These are phyloP conservation scores for Fraxinus quadrangulata DNA, from an alignment of 257 asterid species.

Conservation along the genomic window DNA sequence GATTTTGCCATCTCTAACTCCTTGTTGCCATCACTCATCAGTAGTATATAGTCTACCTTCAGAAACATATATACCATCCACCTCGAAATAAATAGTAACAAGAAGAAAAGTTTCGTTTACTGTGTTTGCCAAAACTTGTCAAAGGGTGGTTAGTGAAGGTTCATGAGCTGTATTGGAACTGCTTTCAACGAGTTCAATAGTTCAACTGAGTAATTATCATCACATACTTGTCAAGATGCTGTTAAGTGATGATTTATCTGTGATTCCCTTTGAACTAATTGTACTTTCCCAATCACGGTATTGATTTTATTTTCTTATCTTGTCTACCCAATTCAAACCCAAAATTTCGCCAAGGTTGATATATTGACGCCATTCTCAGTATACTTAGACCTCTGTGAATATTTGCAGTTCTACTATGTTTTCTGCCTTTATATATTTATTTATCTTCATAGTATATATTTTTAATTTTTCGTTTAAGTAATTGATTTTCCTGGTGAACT, in stretches of 20 bases:
- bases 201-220: background rate
- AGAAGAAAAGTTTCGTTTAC: background rate
- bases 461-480: background rate
- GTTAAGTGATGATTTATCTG: background rate
- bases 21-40: background rate
- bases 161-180: background rate
- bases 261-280: background rate
- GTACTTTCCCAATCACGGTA: background rate
- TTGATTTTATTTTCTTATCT: background rate
- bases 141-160: background rate
- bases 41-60: background rate
- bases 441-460: conserved; percentile 8
- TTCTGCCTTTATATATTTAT: conserved; percentile 2
- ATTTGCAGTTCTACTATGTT: background rate
- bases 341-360: background rate
- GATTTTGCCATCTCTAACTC: background rate
- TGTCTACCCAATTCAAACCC: background rate
- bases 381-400: background rate
- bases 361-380: background rate
- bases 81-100: background rate
- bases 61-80: background rate
- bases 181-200: background rate
- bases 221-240: background rate
- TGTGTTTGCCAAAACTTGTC: background rate
- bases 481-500: conserved; percentile 16